Base-by-base conservation (phyloP, 2,329 filamentous ascomycete genomes). In the Pseudogymnoascus sp. region DNA sequence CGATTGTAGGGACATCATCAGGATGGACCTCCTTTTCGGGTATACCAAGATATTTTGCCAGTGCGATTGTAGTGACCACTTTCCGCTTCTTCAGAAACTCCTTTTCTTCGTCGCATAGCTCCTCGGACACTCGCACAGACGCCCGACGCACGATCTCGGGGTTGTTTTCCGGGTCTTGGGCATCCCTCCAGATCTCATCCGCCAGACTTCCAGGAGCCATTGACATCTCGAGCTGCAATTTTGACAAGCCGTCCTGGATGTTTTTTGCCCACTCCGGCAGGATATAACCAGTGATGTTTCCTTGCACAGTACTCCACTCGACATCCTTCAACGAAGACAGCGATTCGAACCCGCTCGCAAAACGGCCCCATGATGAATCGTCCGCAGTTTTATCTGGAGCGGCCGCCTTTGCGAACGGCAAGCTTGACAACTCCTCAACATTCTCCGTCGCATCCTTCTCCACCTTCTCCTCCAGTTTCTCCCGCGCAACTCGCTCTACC, bases 141-240 rank as follows among this genome's bases (percentile, higher is more conserved):
- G 93, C 93, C 42, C 91, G 85, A 78, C 88, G 91, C 33, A 85
- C 78, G 64, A 97, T 96, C 73, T 99, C 95, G 0, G 93, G 93
- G 69, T 97, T 91, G 66, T 90, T 80, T 59, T 85, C 80, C 0
- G 92, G 86, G 72, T 97, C 90, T 64, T 92, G 89, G 0, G 95
- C 91, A 70, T 97, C 93, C 67, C 82, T 80, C 95, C 95, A 97
- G 64, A 99, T 95, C 69, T 97, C 90, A 71, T 96, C 89, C 11
- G 93, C 91, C 44, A 99, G 78, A 0, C 92, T 96, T 1, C 92
- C 93, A 0, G 91, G 90, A 0, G 88, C 85, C 85, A 95, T 88
- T 35, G 91, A 95, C 15, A 97, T 80, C 76, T 97, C 93, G 21
- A 85, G 84, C 73, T 96, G 92, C 35, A 97, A 82, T 74, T 96